Evolutionary conservation across 2,329 filamentous ascomycete species (phyloP), one percentile per base, ranked within the genome.

Genomic region (Aspergillus pseudoviridinutans): DNA sequence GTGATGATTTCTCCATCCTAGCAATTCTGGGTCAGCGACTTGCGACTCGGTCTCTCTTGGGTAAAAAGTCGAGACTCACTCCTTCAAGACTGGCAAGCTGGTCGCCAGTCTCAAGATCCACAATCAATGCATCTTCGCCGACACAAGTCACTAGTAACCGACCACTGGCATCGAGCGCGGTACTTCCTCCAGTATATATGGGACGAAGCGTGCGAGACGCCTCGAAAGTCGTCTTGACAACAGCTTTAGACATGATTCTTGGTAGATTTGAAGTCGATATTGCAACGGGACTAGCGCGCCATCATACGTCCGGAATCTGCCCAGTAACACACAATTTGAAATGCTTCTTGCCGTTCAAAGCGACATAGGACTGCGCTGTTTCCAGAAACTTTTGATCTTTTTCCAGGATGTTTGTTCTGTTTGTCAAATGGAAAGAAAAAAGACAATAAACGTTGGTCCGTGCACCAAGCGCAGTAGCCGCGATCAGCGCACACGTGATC

Each of bases 101-200:
- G 67, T 85, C 86, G 42, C 93, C 92, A 38, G 88, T 94, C 65
- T 87, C 84, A 62, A 96, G 82, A 75, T 97, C 87, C 25, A 93
- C 94, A 65, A 99, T 80, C 54, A 97, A 79, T 20, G 87, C 92
- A 83, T 97, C 91, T 73, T 99, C 94, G 38, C 90, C 92, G n/a
- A 97, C 79, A 38, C 90, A 92, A 25, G 92, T 92, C 47, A 92
- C 93, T 55, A 99, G 82, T 61, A 97, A 85, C 67, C 85, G 85
- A 53, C 92, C 92, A 76, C 86, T 85, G 73, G 87, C 84, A 79
- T 93, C 91, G 60, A 97, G 83, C 29, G 91, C 87, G 58, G 96
- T 87, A 63, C 90, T 88, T 47, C 94, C 94, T 55, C 94, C 94
- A 1, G 93, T 96, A 71, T 94, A 97, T 51, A 97, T 93, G 22